phyloP scores from a whole-genome alignment of 176 grass and related monocot genomes.

The Ensete glaucum region DNA sequence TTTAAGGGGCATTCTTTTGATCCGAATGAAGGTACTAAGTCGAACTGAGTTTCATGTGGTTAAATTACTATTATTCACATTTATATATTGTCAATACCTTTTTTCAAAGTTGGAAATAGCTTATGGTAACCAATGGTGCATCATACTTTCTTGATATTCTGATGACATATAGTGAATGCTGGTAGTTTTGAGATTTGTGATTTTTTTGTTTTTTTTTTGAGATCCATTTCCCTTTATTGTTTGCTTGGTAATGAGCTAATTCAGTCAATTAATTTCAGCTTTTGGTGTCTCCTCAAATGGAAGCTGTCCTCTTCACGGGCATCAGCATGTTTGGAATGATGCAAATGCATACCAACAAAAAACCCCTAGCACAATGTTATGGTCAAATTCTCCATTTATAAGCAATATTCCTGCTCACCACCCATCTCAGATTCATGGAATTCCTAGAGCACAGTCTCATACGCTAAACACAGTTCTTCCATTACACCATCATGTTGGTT shows the following conservation, averaged over 20 bases:
- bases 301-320: slow-evolving; percentile 41
- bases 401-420: slow-evolving; percentile 27
- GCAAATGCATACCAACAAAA: slow-evolving; percentile 51
- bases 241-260: slow-evolving; percentile 3
- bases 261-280: slow-evolving; percentile 30
- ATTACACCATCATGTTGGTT: slow-evolving; percentile 52
- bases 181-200: background rate
- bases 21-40: slow-evolving; percentile 38
- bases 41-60: background rate
- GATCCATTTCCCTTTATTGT: background rate
- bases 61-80: background rate
- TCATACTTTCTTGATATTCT: background rate
- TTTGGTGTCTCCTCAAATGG: slow-evolving; percentile 38
- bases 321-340: slow-evolving; percentile 39
- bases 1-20: slow-evolving; percentile 35
- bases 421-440: slow-evolving; percentile 38
- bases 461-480: slow-evolving; percentile 32
- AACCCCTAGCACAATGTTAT: slow-evolving; percentile 37
- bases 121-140: background rate
- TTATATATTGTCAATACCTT: background rate
- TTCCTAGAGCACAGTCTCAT: slow-evolving; percentile 37
- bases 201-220: background rate
- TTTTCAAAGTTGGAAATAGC: background rate
- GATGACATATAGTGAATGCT: background rate
- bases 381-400: slow-evolving; percentile 33